Conservation (phyloP, 495 filamentous ascomycete species). For the Neurospora sublineolata region DNA sequence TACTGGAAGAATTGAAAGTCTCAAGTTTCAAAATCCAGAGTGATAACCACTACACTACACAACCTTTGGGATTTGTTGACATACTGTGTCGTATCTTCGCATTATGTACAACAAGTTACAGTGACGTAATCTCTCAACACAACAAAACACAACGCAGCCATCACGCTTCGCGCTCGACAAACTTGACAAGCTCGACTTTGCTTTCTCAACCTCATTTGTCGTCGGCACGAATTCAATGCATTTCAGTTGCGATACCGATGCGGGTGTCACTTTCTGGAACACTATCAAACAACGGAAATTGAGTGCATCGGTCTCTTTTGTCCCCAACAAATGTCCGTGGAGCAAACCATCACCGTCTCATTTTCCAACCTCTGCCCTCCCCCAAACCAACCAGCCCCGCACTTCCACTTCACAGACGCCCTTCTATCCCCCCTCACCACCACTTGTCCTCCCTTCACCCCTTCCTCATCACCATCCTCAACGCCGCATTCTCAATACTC, state of each 20-base stretch:
- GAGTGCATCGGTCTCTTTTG: neutral
- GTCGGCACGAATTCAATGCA: neutral
- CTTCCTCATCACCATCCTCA: slow-evolving; percentile 21
- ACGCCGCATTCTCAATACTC: slow-evolving; percentile 32
- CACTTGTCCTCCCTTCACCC: neutral
- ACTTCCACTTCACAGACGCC: neutral
- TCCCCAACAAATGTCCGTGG: neutral
- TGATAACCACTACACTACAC: slow-evolving; percentile 1
- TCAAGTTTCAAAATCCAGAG: neutral
- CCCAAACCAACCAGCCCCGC: neutral
- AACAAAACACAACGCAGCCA: neutral
- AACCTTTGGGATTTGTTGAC: neutral
- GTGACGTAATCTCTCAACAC: neutral
- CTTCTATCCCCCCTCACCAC: neutral
- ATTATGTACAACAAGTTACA: neutral
- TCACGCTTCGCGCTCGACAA: neutral
- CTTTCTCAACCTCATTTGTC: neutral
- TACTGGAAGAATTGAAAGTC: neutral
- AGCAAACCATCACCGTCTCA: neutral
- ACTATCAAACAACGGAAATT: neutral
- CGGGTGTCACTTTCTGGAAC: neutral
- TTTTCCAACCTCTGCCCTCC: neutral
- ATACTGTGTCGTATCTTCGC: neutral
- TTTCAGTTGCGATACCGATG: neutral
- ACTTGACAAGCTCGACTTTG: neutral